Base-by-base conservation (phyloP, 768 basidiomycete genomes). In the Lentinula detonsa region DNA sequence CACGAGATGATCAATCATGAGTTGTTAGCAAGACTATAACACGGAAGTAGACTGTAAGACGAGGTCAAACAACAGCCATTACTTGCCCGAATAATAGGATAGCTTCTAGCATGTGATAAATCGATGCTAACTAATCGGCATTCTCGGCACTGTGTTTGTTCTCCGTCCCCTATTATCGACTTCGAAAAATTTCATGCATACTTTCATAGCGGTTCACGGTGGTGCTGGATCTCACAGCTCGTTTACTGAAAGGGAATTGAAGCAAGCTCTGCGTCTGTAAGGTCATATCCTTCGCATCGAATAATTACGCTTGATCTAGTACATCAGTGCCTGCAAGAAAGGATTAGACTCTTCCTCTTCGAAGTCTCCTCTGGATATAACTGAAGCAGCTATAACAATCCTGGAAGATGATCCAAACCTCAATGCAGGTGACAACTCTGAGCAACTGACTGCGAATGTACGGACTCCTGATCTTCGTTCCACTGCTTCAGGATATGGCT, bases 1-100 rank as follows among this genome's bases (percentile, higher is more conserved):
- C 4, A 93, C 74, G 42, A 98, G 73, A 70, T 97, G 93, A 78
- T 98, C 95, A 70, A 98, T 92, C 95, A 98, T 98, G 31, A 15
- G 35, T 13, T 21, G 65, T 46, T 71, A 59, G 34, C 60, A 11
- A 50, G 54, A 48, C 57, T 21, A 34, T 28, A 11, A 51, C 37
- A 42, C 23, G n/a, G n/a, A 23, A 45, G 31, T 21, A 16, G 37
- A 5, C 16, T 4, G 54, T 28, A 46, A 13, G 43, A 46, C 9
- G 43, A 10, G n/a, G 34, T 31, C 9, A n/a, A 31, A 33, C 43
- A 46, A 39, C 7, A 45, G 23, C 9, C 45, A 57, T 57, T 35
- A 40, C 40, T 56, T 37, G 37, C 13, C 16, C 18, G 40, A 57
- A 28, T 4, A 50, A 31, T 43, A 43, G 49, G 15, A 48, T n/a